Base-by-base conservation (phyloP, 2,329 filamentous ascomycete species). In the Chrysosphaeria jannelii region DNA sequence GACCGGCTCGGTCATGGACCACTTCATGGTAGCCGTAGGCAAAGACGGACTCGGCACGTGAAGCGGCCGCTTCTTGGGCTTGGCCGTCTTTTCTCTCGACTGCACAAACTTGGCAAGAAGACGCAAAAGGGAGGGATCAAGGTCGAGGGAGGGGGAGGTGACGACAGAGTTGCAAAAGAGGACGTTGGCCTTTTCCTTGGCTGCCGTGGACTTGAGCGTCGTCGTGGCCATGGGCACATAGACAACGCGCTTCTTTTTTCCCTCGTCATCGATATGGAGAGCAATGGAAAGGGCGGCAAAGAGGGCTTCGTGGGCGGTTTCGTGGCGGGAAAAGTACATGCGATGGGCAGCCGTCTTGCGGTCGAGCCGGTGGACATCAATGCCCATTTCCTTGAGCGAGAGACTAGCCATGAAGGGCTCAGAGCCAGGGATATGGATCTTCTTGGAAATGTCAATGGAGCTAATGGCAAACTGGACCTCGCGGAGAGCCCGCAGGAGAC, bases 161-260 rank as follows among this genome's bases (percentile, higher is more conserved):
- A 93, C 65, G 22, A 97, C 81, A 5, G 89, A 64, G 41, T 97
- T 97, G 19, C 81, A 79, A 39, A 91, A 91, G 10, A 97, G 51
- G 19, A 97, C 85, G 39, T 97, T 97, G 23, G 76, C 72, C 30
- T 75, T 65, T 43, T 93, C 78, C 32, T 71, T 69, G 8, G 58
- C 53, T 18, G 61, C 67, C 0, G 88, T 97, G 0, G 85, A 93
- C 41, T 81, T 76, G 28, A 93, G 63, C 0, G 67, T 97, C 3
- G 79, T 90, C 2, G 85, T 97, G 11, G 81, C 74, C 85, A 97
- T 93, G 1, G 85, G 85, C 20, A 97, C 61, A 40, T 97, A 97
- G 12, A 90, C 47, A 27, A 97, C 57, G 25, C 81, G 66, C 39
- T 91, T 76, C 1, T 75, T 69, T 34, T 72, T 71, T 6, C 70